Base-by-base conservation (phyloP, 2,329 filamentous ascomycete genomes). In the Lasiodiplodia gonubiensis region DNA sequence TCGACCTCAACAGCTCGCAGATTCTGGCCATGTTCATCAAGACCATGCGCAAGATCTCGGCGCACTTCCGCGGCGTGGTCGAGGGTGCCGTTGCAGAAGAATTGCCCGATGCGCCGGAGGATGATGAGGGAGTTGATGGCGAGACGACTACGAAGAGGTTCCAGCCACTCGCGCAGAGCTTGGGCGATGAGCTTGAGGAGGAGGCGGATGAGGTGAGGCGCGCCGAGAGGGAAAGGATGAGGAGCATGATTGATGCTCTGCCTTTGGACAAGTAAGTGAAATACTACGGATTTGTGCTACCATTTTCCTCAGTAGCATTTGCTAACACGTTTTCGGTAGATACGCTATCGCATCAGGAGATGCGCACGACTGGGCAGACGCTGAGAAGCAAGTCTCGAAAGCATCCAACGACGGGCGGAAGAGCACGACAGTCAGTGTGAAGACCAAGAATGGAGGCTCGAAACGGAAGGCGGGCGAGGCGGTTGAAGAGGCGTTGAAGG, bases 21-120 rank as follows among this genome's bases (percentile, higher is more conserved):
- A 83, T 97, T 3, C 84, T 99, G 70, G 94, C 94, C 69, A 97
- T 98, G 91, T 98, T 99, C 79, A 92, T 97, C 78, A 99, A 99
- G 84, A 91, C 97, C 69, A 86, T 97, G 68, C 89, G 93, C 71
- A 98, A 98, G 82, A 86, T 97, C 48, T 91, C 91, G 2, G 85
- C 86, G 2, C 88, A 94, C 76, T 95, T 99, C 80, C 87, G 89
- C 37, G 82, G 85, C 3, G 80, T 98, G 0, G 85, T 97, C 2
- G 88, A 93, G 51, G 88, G 88, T 3, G 93, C 92, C 0, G 89
- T 83, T 18, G 78, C 78, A 49, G 74, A 80, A 67, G 76, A 73
- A 0, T 77, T 85, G 74, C 82, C 82, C 2, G 83, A 86, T 65
- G 74, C 77, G 12, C 77, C 80, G 67, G 69, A 74, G 5, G 70